phyloP scores from a whole-genome alignment of 306 rosid species.

The Castanopsis chinensis region DNA sequence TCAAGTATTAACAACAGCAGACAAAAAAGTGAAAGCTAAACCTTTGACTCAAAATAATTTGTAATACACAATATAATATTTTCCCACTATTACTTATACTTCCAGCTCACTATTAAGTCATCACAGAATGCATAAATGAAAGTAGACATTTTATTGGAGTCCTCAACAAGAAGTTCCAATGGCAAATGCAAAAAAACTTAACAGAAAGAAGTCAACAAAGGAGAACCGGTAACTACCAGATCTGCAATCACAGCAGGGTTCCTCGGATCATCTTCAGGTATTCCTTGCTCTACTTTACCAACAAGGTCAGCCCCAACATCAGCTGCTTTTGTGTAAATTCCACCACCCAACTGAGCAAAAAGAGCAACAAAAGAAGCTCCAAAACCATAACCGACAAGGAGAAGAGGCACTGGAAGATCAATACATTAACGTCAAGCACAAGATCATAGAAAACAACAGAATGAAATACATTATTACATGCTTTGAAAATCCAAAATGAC shows the following conservation, averaged over 20 bases:
- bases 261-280: constrained; percentile 99
- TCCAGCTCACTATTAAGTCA: constrained; percentile 2
- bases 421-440: constrained; percentile 23
- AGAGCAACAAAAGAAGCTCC: constrained; percentile 99
- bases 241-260: constrained; percentile 99
- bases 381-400: constrained; percentile 96
- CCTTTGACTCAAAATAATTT: not conserved
- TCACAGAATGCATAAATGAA: not conserved
- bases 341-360: constrained; percentile 99
- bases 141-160: constrained; percentile 7
- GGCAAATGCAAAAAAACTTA: not conserved
- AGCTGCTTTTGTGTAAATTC: constrained; percentile 96
- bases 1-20: not conserved
- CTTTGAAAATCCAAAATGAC: not conserved
- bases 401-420: constrained; percentile 86
- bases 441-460: constrained; percentile 1
- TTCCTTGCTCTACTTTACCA: constrained; percentile 98
- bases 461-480: not conserved
- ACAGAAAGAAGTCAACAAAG: constrained; percentile 21
- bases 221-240: constrained; percentile 58
- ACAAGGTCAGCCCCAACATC: constrained; percentile 99
- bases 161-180: constrained; percentile 12
- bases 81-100: not conserved
- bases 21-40: not conserved
- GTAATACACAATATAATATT: constrained; percentile 4